phyloP scores from a whole-genome alignment of 768 basidiomycete species.

The Leccinum subgranulosum region DNA sequence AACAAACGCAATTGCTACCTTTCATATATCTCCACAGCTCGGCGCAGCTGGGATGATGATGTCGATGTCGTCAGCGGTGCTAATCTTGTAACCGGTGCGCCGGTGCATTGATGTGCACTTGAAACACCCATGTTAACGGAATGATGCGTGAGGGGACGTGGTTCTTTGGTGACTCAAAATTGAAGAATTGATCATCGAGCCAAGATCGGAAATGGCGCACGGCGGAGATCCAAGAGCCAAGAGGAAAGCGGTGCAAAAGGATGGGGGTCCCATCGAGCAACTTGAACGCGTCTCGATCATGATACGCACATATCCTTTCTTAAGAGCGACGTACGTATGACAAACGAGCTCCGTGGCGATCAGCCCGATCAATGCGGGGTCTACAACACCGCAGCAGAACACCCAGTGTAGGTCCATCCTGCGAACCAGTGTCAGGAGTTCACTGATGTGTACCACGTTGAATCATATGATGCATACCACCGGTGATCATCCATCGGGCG shows the following conservation, averaged over 20 bases:
- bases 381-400: constrained; percentile 20
- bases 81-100: not conserved
- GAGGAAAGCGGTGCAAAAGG: not conserved
- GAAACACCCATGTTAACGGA: not conserved
- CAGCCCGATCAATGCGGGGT: constrained; percentile 14
- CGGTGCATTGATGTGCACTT: not conserved
- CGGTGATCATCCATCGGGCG: constrained; percentile 23
- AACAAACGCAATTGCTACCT: not conserved
- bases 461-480: constrained; percentile 23
- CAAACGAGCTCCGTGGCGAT: constrained; percentile 9
- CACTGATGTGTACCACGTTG: constrained; percentile 23
- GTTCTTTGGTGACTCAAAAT: not conserved
- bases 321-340: constrained; percentile 6
- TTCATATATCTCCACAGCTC: not conserved
- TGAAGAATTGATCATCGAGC: not conserved
- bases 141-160: not conserved
- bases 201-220: not conserved
- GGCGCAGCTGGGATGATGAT: not conserved
- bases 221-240: not conserved
- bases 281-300: not conserved
- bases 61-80: not conserved
- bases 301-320: not conserved
- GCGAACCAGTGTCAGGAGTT: not conserved
- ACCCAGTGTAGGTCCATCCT: constrained; percentile 20
- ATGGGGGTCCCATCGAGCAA: not conserved